Evolutionary conservation across 2,329 filamentous ascomycete species (phyloP), one percentile per base, ranked within the genome.

Genomic region (Paracamarosporium sp.): DNA sequence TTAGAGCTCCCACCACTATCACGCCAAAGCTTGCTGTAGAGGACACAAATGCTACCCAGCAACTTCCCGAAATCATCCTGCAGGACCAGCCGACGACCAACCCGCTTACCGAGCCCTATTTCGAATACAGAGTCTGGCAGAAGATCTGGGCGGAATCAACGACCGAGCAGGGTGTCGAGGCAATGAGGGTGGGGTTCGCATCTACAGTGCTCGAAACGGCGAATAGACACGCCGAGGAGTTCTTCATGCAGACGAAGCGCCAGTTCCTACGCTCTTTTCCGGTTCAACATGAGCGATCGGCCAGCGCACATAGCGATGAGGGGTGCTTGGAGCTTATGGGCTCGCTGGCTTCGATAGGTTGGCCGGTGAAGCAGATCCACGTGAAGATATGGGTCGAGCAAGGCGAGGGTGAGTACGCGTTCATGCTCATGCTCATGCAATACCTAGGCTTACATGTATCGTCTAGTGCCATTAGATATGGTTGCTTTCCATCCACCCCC

Each of bases 111-210:
- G 60, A 67, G n/a, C 52, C 65, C 4, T 71, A 67, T 43, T 70
- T 70, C 17, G 65, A 71, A 24, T 72, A 70, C 51, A 57, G 61
- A 0, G 33, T 70, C 8, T 61, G 59, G 9, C 61, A 69, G 20
- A 67, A 60, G 15, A n/a, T 57, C 0, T 68, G 66, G 63, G 46
- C 35, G 6, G 40, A 35, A 17, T 15, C 28, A 13, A 55, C 52
- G 1, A 30, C 25, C 20, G 65, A 57, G 41, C 9, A 47, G 6
- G 27, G 53, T 5, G 33, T 28, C 9, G 5, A 22, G 3, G 45
- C 47, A 1, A 54, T 41, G 9, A 60, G 61, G 25, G 43, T 64
- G 12, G 53, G 61, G 0, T 61, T 56, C 46, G 64, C 56, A 2
- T 55, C 47, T 17, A 31, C 48, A 15, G 35, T 51, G 0, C 24